phyloP scores from a whole-genome alignment of 2,329 filamentous ascomycete species.

The Fusarium sp. region DNA sequence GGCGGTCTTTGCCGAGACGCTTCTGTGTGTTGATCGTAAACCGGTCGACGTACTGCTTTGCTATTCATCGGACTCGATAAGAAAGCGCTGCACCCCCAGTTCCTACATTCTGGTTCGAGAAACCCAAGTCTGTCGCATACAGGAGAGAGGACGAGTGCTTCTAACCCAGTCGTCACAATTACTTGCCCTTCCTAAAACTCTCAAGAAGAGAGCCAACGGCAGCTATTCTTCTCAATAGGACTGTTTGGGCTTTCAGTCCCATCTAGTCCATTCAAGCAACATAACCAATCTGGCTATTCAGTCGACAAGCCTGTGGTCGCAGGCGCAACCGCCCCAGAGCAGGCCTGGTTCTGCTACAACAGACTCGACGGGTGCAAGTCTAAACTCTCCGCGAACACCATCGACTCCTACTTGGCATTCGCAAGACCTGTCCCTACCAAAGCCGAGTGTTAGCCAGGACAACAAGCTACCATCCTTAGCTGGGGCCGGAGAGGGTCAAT shows the following conservation, averaged over 20 bases:
- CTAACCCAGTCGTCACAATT: constrained; percentile 7
- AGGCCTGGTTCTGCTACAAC: constrained; percentile 49
- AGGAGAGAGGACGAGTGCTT: constrained; percentile 6
- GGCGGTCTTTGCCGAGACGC: constrained; percentile 20
- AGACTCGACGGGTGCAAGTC: constrained; percentile 50
- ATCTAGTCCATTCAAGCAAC: constrained; percentile 46
- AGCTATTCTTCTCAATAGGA: constrained; percentile 40
- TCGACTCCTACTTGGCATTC: constrained; percentile 49
- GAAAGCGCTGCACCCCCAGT: constrained; percentile 17
- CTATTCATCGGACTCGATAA: constrained; percentile 26
- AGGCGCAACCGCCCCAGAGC: constrained; percentile 48
- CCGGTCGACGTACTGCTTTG: constrained; percentile 25
- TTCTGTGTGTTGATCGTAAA: constrained; percentile 35
- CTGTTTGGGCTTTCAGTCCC: constrained; percentile 51
- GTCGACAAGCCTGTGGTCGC: constrained; percentile 50
- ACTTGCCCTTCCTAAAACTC: constrained; percentile 16
- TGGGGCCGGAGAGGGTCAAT: constrained; percentile 60
- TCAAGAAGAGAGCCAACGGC: constrained; percentile 5
- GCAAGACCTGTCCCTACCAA: constrained; percentile 36
- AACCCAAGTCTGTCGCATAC: constrained; percentile 9
- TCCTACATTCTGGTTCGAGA: constrained; percentile 17
- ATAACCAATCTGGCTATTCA: constrained; percentile 50
- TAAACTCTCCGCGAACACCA: constrained; percentile 52
- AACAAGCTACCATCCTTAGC: constrained; percentile 37
- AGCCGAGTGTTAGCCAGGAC: constrained; percentile 38